Conservation (phyloP, 2,329 filamentous ascomycete species). For the Botryotinia calthae region DNA sequence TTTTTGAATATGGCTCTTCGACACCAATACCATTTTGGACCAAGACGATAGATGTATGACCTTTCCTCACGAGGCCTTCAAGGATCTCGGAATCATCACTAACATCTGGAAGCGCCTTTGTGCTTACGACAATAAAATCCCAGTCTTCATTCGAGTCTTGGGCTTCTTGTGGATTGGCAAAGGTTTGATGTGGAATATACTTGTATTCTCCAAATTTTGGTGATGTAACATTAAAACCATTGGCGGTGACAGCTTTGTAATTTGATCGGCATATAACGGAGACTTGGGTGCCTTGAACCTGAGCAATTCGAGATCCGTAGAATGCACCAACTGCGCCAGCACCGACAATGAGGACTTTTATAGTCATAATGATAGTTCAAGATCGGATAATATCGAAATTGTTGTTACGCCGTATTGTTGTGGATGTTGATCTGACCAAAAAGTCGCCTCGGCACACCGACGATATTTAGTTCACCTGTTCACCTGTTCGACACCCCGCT, state of each 20-base stretch:
- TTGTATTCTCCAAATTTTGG: slow-evolving; percentile 65
- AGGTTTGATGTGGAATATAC: slow-evolving; percentile 62
- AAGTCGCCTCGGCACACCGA: neutral
- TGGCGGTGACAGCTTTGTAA: slow-evolving; percentile 59
- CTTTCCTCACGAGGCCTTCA: slow-evolving; percentile 30
- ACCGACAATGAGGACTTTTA: slow-evolving; percentile 59
- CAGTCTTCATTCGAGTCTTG: slow-evolving; percentile 41
- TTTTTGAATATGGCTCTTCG: slow-evolving; percentile 55
- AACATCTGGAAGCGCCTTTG: slow-evolving; percentile 38
- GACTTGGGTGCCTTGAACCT: slow-evolving; percentile 53
- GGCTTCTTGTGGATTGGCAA: slow-evolving; percentile 53
- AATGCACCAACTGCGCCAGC: slow-evolving; percentile 71
- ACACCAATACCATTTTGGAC: slow-evolving; percentile 39
- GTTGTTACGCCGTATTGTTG: neutral
- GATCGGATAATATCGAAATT: neutral
- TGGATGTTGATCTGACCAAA: neutral
- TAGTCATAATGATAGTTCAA: slow-evolving; percentile 25
- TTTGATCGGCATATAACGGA: slow-evolving; percentile 74
- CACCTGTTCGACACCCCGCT: neutral
- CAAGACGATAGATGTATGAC: slow-evolving; percentile 34
- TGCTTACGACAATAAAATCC: slow-evolving; percentile 40
- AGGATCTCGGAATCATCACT: slow-evolving; percentile 36
- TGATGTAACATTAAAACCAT: slow-evolving; percentile 64
- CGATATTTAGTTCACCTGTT: neutral
- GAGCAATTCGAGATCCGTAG: slow-evolving; percentile 66